Base-by-base conservation (phyloP, 768 basidiomycete species). In the Kwoniella mangroviensis region DNA sequence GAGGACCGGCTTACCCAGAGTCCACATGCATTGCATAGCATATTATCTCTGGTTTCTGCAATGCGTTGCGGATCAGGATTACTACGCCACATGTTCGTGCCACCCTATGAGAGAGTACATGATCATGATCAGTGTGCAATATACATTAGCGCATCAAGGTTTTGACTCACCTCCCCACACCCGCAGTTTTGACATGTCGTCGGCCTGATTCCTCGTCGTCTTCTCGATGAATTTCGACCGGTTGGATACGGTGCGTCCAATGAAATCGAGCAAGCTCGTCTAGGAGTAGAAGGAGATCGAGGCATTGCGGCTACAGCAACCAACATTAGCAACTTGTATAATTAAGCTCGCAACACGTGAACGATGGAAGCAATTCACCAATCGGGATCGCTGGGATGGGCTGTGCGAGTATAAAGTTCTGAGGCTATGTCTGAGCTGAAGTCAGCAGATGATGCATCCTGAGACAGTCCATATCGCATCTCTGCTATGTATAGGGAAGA, bases 21-120 rank as follows among this genome's bases (percentile, higher is more conserved):
- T 3, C 63, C 69, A 42, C 69, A 70, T 1, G 69, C 69, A 45
- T 65, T 70, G 28, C 69, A 70, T 2, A 70, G 69, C 17, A 70
- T 43, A 41, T 65, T 70, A 58, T 70, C 69, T 28, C 6, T 42
- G 5, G 52, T 54, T 2, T 11, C 34, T 34, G 34, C 9, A 6
- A 57, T n/a, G 13, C 51, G 15, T 17, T 26, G 43, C 15, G 56
- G 41, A 51, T 42, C 57, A 12, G n/a, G 24, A 51, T 70, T 70
- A 2, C 45, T 34, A 15, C 69, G 41, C 69, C 69, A 70, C 56
- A 70, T 21, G 7, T 26, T 45, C 28, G 68, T 64, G 5, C 49
- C 24, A 13, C 26, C 13, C 43, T 67, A 49, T 6, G 15, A 7
- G 34, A 34, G 34, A 34, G 34, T 34, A 34, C 34, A 34, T 34